Percentiles rank a stretch among this genome's conserved stretches.
Evolutionary conservation across 139 green algal genomes (phyloP).

Genomic region (Chlamydomonas sp.): DNA sequence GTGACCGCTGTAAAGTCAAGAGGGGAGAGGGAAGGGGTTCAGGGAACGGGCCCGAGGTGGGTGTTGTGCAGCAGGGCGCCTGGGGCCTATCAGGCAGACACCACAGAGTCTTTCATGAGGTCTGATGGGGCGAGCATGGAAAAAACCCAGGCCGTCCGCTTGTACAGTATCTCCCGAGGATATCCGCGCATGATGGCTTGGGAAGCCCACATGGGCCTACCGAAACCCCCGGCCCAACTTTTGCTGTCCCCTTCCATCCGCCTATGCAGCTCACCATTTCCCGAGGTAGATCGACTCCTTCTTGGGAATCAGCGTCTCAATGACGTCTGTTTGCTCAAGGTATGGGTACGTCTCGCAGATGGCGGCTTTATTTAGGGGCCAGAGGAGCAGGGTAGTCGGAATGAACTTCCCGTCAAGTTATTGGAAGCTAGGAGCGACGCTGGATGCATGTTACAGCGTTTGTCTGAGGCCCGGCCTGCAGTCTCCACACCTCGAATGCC

Average conservation of each 20-base stretch:
- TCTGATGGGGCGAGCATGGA: too few species aligned
- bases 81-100: too few species aligned
- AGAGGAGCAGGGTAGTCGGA: neutral
- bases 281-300: constrained; percentile 89
- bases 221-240: neutral
- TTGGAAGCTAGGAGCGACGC: too few species aligned
- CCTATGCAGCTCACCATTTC: constrained; percentile 77
- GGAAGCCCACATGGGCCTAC: neutral
- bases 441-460: too few species aligned
- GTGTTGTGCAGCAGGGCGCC: neutral
- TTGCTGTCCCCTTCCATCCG: neutral
- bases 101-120: too few species aligned
- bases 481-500: constrained; percentile 79
- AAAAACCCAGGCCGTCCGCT: too few species aligned
- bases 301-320: constrained; percentile 96
- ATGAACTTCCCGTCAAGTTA: neutral
- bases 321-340: constrained; percentile 79
- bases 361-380: constrained; percentile 58
- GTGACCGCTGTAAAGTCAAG: constrained; percentile 68
- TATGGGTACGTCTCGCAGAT: constrained; percentile 90
- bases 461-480: too few species aligned
- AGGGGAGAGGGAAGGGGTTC: neutral
- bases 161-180: too few species aligned
- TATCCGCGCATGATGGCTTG: too few species aligned
- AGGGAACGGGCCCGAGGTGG: neutral